Base-by-base conservation (phyloP, 2,329 filamentous ascomycete species). In the Alternaria panax region DNA sequence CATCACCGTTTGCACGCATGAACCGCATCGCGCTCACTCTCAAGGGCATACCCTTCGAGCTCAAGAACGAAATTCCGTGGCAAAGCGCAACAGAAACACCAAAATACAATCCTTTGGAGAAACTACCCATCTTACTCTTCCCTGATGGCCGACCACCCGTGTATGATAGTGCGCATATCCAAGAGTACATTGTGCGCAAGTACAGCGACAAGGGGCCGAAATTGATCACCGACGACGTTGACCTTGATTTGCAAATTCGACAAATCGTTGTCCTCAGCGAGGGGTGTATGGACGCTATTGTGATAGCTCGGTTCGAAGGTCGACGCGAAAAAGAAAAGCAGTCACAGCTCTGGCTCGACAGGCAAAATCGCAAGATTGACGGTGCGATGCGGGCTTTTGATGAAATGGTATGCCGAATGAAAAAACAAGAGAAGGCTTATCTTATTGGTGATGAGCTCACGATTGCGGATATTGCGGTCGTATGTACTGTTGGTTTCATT, bases 61-160 rank as follows among this genome's bases (percentile, higher is more conserved):
- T 81, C 28, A 68, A 78, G 45, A 80, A 77, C 34, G 79, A 81
- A 69, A 79, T 82, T 1, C 80, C 78, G 0, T 81, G 79, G 79
- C 73, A 81, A 66, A 67, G 63, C 18, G 74, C 73, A 4, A 81
- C 79, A 1, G 53, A 75, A 46, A 80, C 76, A 12, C 76, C 78
- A 1, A 58, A 68, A 38, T 73, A 80, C 72, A 80, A 80, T 38
- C 79, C 79, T 0, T 61, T 80, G 5, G 78, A 80, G 38, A 80
- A 80, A 50, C 70, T 80, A 0, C 78, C 78, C 0, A 74, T 80
- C 2, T 62, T 80, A 7, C 67, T 81, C 51, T 66, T 75, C 27
- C 64, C 61, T 2, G 63, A 67, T 38, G 38, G 32, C 9, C 34
- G 58, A 1, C 28, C 53, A 3, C 64, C 62, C 11, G 62, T 68